phyloP scores from a whole-genome alignment of 768 basidiomycete genomes.

The Lactarius pseudohatsudake region DNA sequence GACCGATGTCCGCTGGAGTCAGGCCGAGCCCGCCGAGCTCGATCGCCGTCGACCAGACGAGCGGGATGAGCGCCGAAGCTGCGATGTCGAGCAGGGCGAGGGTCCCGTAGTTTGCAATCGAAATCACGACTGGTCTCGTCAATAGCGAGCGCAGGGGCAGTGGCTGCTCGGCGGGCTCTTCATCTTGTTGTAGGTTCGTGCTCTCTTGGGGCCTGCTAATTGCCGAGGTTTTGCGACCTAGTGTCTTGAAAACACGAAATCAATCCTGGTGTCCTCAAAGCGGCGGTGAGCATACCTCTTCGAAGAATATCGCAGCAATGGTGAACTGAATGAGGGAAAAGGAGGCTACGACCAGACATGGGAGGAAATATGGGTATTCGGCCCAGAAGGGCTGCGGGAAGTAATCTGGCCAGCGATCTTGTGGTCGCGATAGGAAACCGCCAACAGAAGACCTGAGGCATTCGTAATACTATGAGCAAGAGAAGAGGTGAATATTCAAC shows the following conservation, averaged over 20 bases:
- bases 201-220: neutral
- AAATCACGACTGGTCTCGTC: neutral
- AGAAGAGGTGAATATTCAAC: neutral
- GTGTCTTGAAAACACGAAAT: neutral
- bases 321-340: neutral
- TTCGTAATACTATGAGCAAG: neutral
- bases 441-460: conserved; percentile 22
- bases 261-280: neutral
- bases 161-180: neutral
- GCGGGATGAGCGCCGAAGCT: neutral
- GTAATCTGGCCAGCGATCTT: conserved; percentile 26
- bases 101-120: neutral
- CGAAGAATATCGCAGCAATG: neutral
- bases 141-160: neutral
- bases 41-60: neutral
- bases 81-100: neutral
- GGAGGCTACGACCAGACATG: conserved; percentile 19
- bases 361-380: conserved; percentile 32
- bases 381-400: conserved; percentile 30
- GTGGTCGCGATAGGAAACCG: conserved; percentile 29
- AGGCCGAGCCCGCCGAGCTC: neutral
- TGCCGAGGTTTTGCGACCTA: neutral
- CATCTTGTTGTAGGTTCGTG: neutral
- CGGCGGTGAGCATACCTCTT: neutral
- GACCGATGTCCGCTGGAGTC: neutral